Conservation (phyloP, 2,329 filamentous ascomycete species). For the Xylariales sp. region DNA sequence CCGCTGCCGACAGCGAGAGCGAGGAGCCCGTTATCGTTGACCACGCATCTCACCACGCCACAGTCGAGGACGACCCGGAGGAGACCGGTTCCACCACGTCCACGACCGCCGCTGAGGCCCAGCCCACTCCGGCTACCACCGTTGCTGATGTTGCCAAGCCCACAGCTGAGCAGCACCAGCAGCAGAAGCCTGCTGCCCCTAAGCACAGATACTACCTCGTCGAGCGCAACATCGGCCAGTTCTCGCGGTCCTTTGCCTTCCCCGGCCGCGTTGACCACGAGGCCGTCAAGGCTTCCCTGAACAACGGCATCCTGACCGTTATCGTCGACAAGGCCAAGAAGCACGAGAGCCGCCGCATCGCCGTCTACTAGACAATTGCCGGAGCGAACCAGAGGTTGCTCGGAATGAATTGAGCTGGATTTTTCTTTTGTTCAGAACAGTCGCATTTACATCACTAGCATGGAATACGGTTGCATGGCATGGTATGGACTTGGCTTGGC, state of each 20-base stretch:
- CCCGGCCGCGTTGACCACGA: constrained; percentile 60
- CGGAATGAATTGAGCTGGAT: too few species aligned
- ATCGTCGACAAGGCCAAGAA: constrained; percentile 63
- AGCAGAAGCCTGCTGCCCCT: constrained; percentile 18
- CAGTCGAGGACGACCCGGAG: constrained; percentile 59
- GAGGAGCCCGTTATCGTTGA: constrained; percentile 16
- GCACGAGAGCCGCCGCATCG: constrained; percentile 51
- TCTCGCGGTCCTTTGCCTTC: constrained; percentile 66
- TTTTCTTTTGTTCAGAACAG: too few species aligned
- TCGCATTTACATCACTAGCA: too few species aligned
- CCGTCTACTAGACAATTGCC: constrained; percentile 50
- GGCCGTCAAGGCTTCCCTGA: constrained; percentile 55
- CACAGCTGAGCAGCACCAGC: constrained; percentile 11
- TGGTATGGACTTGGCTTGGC: too few species aligned
- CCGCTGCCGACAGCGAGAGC: constrained; percentile 35
- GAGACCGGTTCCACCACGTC: constrained; percentile 21
- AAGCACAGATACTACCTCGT: constrained; percentile 47
- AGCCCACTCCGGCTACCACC: constrained; percentile 17
- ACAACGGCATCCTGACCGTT: constrained; percentile 62
- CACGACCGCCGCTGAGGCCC: constrained; percentile 12
- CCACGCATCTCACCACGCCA: constrained; percentile 42
- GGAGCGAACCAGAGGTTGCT: too few species aligned
- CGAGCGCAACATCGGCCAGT: constrained; percentile 63
- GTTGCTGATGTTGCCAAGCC: constrained; percentile 29
- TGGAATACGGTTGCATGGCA: too few species aligned